These are phyloP conservation scores for Kandelia obovata DNA, from an alignment of 345 rosid species.

Conservation along the genomic window DNA sequence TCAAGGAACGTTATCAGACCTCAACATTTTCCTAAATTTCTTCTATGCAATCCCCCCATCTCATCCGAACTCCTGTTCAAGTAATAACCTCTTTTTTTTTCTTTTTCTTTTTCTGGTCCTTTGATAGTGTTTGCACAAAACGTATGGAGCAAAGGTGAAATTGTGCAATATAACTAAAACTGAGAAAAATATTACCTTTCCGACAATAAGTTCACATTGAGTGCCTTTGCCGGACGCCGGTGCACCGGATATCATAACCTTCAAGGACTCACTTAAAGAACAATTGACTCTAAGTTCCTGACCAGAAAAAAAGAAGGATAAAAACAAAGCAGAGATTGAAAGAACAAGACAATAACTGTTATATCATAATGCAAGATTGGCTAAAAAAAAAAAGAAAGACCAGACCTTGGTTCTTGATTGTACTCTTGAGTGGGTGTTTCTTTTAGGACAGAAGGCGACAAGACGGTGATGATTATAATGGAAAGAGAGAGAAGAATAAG, in stretches of 20 bases:
- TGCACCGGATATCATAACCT: conserved; percentile 93
- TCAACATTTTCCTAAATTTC: no score
- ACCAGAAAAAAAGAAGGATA: conserved; percentile 2
- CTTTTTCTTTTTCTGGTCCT: no score
- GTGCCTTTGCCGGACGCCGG: conserved; percentile 95
- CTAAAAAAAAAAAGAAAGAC: not conserved
- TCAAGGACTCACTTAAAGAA: conserved; percentile 56
- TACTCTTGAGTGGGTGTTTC: conserved; percentile 19
- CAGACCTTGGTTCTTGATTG: conserved; percentile 35
- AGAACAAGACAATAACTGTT: no score
- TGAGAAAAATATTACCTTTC: conserved; percentile 44
- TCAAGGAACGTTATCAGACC: no score
- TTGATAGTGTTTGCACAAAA: no score
- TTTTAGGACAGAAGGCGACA: conserved; percentile 25
- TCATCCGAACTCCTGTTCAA: no score
- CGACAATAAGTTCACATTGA: conserved; percentile 76
- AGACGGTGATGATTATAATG: conserved; percentile 18
- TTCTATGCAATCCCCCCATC: no score
- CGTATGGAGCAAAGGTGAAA: no score
- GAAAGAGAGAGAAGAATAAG: conserved; percentile 20
- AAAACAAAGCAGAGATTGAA: not conserved
- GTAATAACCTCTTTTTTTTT: no score
- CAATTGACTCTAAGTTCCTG: conserved; percentile 47
- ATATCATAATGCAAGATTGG: no score
- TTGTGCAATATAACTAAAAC: not conserved